phyloP scores from a whole-genome alignment of 208 protist species.

The Endotrypanum monterogeii region DNA sequence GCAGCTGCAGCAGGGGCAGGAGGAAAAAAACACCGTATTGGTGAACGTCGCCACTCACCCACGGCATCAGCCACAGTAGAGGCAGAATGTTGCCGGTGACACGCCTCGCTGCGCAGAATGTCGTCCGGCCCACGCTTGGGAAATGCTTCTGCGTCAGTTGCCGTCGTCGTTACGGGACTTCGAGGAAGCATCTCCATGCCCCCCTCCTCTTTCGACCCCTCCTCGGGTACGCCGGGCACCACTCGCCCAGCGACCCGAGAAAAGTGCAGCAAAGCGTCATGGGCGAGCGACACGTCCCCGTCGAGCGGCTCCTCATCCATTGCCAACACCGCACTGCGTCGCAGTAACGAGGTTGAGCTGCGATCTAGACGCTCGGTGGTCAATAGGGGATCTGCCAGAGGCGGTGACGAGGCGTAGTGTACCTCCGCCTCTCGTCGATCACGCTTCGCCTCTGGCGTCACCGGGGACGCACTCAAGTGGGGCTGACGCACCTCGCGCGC shows the following conservation, averaged over 20 bases:
- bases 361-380: neutral
- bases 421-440: slow-evolving; percentile 11
- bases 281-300: neutral
- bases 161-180: too few species aligned
- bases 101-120: neutral
- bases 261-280: neutral
- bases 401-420: slow-evolving; percentile 8
- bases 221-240: neutral
- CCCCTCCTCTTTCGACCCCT: too few species aligned
- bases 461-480: slow-evolving; percentile 12
- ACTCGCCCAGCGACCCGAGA: neutral
- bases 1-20: neutral
- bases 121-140: slow-evolving; percentile 38
- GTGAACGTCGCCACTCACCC: slow-evolving; percentile 14
- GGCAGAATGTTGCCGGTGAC: slow-evolving; percentile 46
- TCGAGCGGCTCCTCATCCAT: slow-evolving; percentile 14
- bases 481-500: slow-evolving; percentile 3
- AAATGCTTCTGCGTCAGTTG: neutral
- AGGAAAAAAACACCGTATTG: slow-evolving; percentile 17
- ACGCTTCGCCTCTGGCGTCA: slow-evolving; percentile 24
- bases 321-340: slow-evolving; percentile 21
- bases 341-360: slow-evolving; percentile 1
- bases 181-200: neutral
- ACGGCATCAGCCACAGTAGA: neutral
- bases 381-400: neutral